Conservation (phyloP, 2,329 filamentous ascomycete species). For the Sporothrix protearum region DNA sequence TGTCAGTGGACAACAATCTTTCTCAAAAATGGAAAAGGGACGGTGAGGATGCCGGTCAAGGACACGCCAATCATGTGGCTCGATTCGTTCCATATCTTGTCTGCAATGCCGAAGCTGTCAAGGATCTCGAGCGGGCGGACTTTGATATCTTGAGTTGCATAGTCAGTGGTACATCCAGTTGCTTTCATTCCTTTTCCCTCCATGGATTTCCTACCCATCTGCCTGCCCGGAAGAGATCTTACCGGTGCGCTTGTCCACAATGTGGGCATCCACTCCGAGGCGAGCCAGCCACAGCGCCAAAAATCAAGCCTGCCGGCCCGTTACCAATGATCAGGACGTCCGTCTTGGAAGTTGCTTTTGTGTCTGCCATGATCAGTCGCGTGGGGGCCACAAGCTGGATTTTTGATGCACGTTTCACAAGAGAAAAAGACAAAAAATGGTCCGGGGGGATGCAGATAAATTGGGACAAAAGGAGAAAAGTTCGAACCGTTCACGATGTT, state of each 20-base stretch:
- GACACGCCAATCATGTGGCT: conserved; percentile 57
- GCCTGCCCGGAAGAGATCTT: conserved; percentile 44
- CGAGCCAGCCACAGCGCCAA: conserved; percentile 43
- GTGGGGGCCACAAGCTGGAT: neutral
- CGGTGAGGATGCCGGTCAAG: neutral
- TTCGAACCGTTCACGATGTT: neutral
- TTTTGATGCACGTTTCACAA: neutral
- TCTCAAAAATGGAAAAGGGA: neutral
- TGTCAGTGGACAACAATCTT: neutral
- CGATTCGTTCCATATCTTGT: conserved; percentile 61
- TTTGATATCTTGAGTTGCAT: conserved; percentile 41
- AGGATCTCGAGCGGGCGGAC: conserved; percentile 69
- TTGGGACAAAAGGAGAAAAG: neutral
- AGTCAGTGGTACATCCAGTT: neutral
- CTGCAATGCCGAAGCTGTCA: conserved; percentile 65
- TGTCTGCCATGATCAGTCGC: conserved; percentile 5
- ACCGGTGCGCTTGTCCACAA: conserved; percentile 44
- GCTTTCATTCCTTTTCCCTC: too few species aligned
- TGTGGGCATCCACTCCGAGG: conserved; percentile 41
- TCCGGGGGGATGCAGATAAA: neutral
- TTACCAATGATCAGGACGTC: conserved; percentile 31
- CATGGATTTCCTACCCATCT: conserved; percentile 36
- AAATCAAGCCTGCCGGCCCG: conserved; percentile 40
- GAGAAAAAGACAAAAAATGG: neutral
- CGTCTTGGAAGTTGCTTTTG: conserved; percentile 20